Evolutionary conservation across 331 rosid genomes (phyloP).

Genomic region (Prunus yedoensis): DNA sequence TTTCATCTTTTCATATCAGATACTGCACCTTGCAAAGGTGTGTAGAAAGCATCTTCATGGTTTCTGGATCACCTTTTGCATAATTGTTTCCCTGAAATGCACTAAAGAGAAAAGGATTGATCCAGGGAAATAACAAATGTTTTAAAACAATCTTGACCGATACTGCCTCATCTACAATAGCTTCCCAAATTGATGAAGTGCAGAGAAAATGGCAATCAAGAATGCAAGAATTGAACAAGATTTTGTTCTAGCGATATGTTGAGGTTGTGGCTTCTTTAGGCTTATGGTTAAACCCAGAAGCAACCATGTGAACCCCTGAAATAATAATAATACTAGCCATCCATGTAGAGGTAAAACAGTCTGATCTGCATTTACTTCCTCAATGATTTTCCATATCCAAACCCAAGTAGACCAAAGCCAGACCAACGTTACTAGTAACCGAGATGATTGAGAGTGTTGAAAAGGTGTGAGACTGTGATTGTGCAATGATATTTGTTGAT

Average conservation of each 20-base stretch:
- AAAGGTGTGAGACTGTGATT: not conserved
- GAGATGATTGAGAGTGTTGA: constrained; percentile 3
- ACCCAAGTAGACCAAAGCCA: constrained; percentile 32
- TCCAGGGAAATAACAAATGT: constrained; percentile 41
- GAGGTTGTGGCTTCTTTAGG: constrained; percentile 13
- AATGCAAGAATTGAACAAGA: constrained; percentile 21
- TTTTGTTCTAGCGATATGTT: not conserved
- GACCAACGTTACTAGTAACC: constrained; percentile 11
- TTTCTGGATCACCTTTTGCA: not conserved
- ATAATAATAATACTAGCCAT: constrained; percentile 23
- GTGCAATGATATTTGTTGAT: not conserved
- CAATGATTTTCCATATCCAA: constrained; percentile 21
- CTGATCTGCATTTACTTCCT: constrained; percentile 11
- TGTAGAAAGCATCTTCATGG: constrained; percentile 25
- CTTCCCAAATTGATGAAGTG: constrained; percentile 29
- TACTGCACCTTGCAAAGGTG: constrained; percentile 26
- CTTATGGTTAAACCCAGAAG: constrained; percentile 16
- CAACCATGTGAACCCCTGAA: constrained; percentile 38
- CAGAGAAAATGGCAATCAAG: constrained; percentile 33
- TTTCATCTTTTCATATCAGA: not conserved
- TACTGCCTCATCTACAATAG: constrained; percentile 21
- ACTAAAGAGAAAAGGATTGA: constrained; percentile 41
- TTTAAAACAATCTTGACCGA: constrained; percentile 34
- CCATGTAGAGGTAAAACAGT: constrained; percentile 20
- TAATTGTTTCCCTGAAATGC: constrained; percentile 12